Evolutionary conservation across 2,329 filamentous ascomycete species (phyloP).

Genomic region (Chaetomium sp.): DNA sequence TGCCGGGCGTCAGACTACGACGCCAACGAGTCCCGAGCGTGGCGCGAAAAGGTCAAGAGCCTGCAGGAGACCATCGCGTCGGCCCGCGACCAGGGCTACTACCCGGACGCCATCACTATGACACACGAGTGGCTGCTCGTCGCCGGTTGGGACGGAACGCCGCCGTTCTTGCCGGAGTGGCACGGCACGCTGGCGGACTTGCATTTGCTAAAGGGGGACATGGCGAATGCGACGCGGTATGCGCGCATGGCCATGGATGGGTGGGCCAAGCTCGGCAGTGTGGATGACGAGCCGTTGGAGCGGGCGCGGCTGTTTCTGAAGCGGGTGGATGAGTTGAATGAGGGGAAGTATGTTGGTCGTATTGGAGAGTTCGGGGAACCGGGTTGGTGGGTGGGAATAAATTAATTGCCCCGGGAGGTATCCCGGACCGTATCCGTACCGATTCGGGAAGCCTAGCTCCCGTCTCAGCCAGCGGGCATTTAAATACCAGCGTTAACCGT

Average conservation of each 20-base stretch:
- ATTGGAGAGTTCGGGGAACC: no score
- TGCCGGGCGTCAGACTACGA: constrained; percentile 16
- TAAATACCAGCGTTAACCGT: neutral
- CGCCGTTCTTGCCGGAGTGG: constrained; percentile 18
- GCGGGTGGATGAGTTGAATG: constrained; percentile 3
- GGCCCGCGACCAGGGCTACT: constrained; percentile 18
- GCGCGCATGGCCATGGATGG: constrained; percentile 22
- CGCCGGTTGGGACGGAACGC: constrained; percentile 17
- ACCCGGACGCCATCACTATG: constrained; percentile 23
- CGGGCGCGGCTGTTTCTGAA: constrained; percentile 13
- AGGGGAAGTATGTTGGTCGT: neutral
- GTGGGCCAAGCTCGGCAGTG: constrained; percentile 23
- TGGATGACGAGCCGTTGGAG: constrained; percentile 20
- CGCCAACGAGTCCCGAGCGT: constrained; percentile 24
- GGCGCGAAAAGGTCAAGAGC: constrained; percentile 16
- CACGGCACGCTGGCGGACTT: constrained; percentile 20
- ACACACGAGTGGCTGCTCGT: constrained; percentile 19
- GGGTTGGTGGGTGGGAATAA: no score
- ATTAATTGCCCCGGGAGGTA: no score
- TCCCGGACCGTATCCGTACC: no score
- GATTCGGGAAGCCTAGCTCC: no score
- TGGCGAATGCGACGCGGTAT: constrained; percentile 20
- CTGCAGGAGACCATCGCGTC: constrained; percentile 16
- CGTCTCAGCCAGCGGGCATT: no score
- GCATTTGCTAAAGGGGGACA: constrained; percentile 17